Evolutionary conservation across 108 stramenopile genomes (phyloP), one percentile per base, ranked within the genome.

Genomic region (Aurantiochytrium sp.): DNA sequence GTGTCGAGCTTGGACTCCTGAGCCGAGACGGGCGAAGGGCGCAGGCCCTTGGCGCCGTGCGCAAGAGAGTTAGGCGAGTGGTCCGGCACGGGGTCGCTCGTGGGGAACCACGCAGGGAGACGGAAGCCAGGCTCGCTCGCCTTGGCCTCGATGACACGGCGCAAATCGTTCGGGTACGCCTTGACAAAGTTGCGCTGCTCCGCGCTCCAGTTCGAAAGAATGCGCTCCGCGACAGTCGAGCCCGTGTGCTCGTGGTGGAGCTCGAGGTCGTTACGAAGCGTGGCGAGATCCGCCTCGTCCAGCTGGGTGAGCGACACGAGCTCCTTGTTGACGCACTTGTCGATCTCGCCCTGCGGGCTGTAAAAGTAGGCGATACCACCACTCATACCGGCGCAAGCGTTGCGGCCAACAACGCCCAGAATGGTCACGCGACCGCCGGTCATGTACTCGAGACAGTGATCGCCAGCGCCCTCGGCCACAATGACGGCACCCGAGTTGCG

Each of bases 371-470:
- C 97, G 90, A 97, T 94, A 42, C 98, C 98, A 35, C 98, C 98
- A 93, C 96, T 97, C 98, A 99, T 99, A 87, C 98, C 98, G 44
- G 98, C 98, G 89, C 96, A 98, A 91, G 98, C 97, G 95, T 99
- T 99, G 72, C 97, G 95, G 60, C 98, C 98, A 18, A 97, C 97
- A 42, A 95, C 94, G 59, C 98, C 98, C 58, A 98, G 94, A 69
- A 96, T 95, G 25, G 98, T 96, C 72, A 98, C 94, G 58, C 94
- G 88, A 76, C 98, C 98, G 60, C 97, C 98, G 35, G 98, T 99
- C 98, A 99, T 99, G 95, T 99, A 99, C 94, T 99, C 98, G 72
- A 96, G 97, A 58, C 98, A 96, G 92, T 99, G 98, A 90, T 98
- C 98, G 87, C 98, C 98, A 58, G 96, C 94, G 53, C 98, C 98